These are phyloP conservation scores for Dryas alaskensis DNA, from an alignment of 306 rosid species.

Conservation along the genomic window DNA sequence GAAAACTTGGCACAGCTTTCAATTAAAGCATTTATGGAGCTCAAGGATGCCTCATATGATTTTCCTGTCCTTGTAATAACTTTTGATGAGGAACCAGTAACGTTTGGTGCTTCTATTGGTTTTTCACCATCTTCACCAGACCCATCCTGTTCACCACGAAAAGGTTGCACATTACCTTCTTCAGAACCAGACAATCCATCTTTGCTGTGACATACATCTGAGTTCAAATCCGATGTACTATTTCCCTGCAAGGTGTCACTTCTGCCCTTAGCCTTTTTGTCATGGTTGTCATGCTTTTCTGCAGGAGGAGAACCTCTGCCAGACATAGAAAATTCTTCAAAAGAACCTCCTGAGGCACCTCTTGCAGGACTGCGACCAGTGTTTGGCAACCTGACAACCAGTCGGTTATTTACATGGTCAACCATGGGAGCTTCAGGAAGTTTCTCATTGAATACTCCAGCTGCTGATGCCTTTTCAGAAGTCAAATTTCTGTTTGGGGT, in stretches of 20 bases:
- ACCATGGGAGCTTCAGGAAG: conserved; percentile 39
- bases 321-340: conserved; percentile 47
- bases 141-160: conserved; percentile 41
- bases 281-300: conserved; percentile 60
- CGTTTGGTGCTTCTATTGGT: conserved; percentile 41
- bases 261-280: conserved; percentile 44
- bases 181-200: conserved; percentile 55
- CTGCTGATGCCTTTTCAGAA: conserved; percentile 39
- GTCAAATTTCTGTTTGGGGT: conserved; percentile 37
- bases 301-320: conserved; percentile 61
- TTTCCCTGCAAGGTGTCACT: conserved; percentile 39
- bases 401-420: conserved; percentile 53
- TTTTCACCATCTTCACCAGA: conserved; percentile 43
- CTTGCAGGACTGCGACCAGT: conserved; percentile 57
- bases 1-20: conserved; percentile 80
- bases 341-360: conserved; percentile 48
- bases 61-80: conserved; percentile 43
- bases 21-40: conserved; percentile 72
- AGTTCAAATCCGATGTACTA: conserved; percentile 42
- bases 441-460: conserved; percentile 30
- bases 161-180: conserved; percentile 51
- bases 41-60: conserved; percentile 62
- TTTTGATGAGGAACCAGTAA: conserved; percentile 48
- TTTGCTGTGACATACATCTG: conserved; percentile 50
- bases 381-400: conserved; percentile 71